phyloP scores from a whole-genome alignment of 2,329 filamentous ascomycete species.

The Cytospora piceae region DNA sequence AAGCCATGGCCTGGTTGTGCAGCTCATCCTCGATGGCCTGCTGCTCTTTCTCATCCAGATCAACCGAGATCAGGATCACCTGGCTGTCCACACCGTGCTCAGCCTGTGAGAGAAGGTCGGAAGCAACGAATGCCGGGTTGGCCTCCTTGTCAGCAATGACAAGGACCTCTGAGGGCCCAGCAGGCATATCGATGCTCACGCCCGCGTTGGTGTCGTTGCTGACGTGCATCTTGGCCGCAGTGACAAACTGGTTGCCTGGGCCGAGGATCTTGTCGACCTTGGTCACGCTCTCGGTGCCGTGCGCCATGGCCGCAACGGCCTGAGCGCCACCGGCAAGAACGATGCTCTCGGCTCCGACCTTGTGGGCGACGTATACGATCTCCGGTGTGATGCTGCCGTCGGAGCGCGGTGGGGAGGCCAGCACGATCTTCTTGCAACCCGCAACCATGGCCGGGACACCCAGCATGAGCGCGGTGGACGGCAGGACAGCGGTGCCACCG shows the following conservation, averaged over 20 bases:
- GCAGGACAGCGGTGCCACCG: slow-evolving; percentile 94
- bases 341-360: slow-evolving; percentile 93
- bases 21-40: slow-evolving; percentile 89
- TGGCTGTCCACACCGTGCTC: slow-evolving; percentile 97
- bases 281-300: slow-evolving; percentile 89
- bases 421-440: slow-evolving; percentile 90
- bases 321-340: slow-evolving; percentile 95
- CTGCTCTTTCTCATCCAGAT: slow-evolving; percentile 72
- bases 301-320: slow-evolving; percentile 94
- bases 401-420: slow-evolving; percentile 86
- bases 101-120: slow-evolving; percentile 90
- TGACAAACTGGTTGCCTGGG: slow-evolving; percentile 97
- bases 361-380: slow-evolving; percentile 96
- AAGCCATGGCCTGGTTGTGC: slow-evolving; percentile 80
- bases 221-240: slow-evolving; percentile 97
- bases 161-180: slow-evolving; percentile 94
- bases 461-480: slow-evolving; percentile 95
- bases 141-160: slow-evolving; percentile 88
- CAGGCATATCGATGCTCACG: slow-evolving; percentile 97
- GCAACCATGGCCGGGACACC: slow-evolving; percentile 98
- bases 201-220: slow-evolving; percentile 96
- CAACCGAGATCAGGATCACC: slow-evolving; percentile 87
- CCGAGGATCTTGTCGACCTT: slow-evolving; percentile 99
- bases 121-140: slow-evolving; percentile 93
- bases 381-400: slow-evolving; percentile 94